Evolutionary conservation across 2,329 filamentous ascomycete genomes (phyloP).

Genomic region (Paecilomyces sp.): DNA sequence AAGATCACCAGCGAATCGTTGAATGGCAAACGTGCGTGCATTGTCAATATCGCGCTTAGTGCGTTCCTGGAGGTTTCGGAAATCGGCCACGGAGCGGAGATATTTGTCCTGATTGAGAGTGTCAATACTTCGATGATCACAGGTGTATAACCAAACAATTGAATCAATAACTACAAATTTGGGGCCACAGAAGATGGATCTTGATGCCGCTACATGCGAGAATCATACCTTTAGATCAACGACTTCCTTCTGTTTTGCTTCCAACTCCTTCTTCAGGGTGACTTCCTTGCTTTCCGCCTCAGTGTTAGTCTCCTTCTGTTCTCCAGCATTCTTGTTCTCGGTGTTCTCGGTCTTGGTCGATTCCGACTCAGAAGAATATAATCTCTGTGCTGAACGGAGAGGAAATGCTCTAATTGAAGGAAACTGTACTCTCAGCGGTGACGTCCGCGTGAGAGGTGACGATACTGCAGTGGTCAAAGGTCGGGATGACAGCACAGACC

Average conservation of each 20-base stretch:
- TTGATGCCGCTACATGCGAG: conserved; percentile 2
- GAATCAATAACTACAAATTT: not conserved
- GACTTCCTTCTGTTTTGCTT: conserved; percentile 64
- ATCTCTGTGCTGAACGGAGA: conserved; percentile 26
- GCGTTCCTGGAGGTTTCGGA: conserved; percentile 95
- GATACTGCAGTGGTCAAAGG: conserved; percentile 23
- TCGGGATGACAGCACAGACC: conserved; percentile 26
- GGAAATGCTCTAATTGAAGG: conserved; percentile 23
- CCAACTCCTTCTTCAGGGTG: conserved; percentile 57
- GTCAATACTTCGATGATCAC: not conserved
- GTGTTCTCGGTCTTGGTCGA: conserved; percentile 13
- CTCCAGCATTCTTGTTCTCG: conserved; percentile 5
- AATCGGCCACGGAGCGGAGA: conserved; percentile 88
- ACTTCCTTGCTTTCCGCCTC: conserved; percentile 41
- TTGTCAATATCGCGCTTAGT: conserved; percentile 82
- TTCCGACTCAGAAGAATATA: conserved; percentile 37
- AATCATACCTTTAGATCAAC: conserved; percentile 73
- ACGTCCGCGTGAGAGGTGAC: conserved; percentile 24
- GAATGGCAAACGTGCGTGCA: conserved; percentile 88
- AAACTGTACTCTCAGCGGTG: conserved; percentile 24
- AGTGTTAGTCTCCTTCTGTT: conserved; percentile 26
- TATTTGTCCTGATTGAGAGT: conserved; percentile 68
- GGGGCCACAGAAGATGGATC: not conserved
- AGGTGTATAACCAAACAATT: not conserved
- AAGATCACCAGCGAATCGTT: conserved; percentile 88